These are phyloP conservation scores for Leccinellum luteum DNA, from an alignment of 768 basidiomycete genomes.

Conservation along the genomic window DNA sequence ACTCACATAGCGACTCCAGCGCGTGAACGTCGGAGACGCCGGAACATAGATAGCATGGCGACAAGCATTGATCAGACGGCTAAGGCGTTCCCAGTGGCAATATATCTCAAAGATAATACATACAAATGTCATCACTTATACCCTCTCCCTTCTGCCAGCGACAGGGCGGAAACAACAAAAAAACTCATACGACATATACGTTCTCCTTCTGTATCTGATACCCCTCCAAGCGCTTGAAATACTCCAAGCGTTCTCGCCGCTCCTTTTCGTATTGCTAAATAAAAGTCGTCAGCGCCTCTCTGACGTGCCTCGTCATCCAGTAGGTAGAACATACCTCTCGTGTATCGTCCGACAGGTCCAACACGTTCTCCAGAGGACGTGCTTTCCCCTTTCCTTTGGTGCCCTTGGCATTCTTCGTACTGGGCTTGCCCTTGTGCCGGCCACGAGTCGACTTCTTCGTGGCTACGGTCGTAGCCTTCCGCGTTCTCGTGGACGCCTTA, in stretches of 20 bases:
- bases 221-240: conserved; percentile 50
- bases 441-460: conserved; percentile 15
- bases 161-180: not conserved
- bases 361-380: conserved; percentile 20
- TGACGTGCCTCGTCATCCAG: not conserved
- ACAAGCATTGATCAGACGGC: not conserved
- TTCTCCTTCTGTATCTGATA: conserved; percentile 57
- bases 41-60: not conserved
- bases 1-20: too few relatives aligned
- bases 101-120: conserved; percentile 15
- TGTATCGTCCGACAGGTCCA: conserved; percentile 31
- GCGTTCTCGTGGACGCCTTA: conserved; percentile 9
- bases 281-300: not conserved
- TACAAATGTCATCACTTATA: conserved; percentile 8
- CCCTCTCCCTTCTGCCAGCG: not conserved
- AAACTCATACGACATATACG: conserved; percentile 51
- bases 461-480: not conserved
- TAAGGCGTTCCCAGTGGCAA: not conserved
- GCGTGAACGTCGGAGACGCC: too few relatives aligned
- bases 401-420: conserved; percentile 19
- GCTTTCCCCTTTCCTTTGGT: conserved; percentile 28
- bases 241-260: conserved; percentile 50
- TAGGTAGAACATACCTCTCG: conserved; percentile 23
- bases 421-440: conserved; percentile 18
- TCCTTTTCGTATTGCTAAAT: conserved; percentile 42